These are phyloP conservation scores for Candida lessepsii DNA, from an alignment of 805 yeast genomes.

Conservation along the genomic window DNA sequence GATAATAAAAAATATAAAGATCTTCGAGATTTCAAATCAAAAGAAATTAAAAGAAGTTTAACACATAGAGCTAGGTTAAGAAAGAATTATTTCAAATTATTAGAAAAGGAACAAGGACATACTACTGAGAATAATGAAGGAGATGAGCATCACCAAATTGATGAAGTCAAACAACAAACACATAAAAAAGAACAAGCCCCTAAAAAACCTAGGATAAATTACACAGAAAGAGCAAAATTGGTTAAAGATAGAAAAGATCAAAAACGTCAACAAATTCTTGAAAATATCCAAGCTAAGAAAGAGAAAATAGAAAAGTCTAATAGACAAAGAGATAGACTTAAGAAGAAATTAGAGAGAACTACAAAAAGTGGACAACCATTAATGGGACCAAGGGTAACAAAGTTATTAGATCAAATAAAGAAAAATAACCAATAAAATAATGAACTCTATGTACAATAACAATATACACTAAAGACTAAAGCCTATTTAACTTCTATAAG, in stretches of 20 bases:
- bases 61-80: constrained; percentile 78
- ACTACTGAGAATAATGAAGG: constrained; percentile 16
- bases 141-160: constrained; percentile 13
- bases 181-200: constrained; percentile 19
- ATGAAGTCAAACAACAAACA: too few relatives aligned
- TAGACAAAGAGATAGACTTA: constrained; percentile 42
- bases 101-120: constrained; percentile 44
- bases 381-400: constrained; percentile 85
- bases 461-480: constrained; percentile 4
- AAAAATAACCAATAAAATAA: constrained; percentile 2
- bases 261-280: constrained; percentile 39
- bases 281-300: constrained; percentile 37
- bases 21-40: constrained; percentile 39
- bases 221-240: constrained; percentile 44
- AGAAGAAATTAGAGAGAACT: constrained; percentile 42
- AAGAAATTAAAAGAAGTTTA: constrained; percentile 76
- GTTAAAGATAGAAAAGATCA: constrained; percentile 48
- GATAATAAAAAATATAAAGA: constrained; percentile 24
- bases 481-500: too few relatives aligned
- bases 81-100: constrained; percentile 74
- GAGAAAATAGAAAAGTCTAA: constrained; percentile 34
- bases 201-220: constrained; percentile 16
- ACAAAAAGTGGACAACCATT: constrained; percentile 83
- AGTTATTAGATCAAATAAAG: constrained; percentile 73
- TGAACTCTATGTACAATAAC: constrained; percentile 1